Conservation (phyloP, 768 basidiomycete species). For the Mycena haematopus region DNA sequence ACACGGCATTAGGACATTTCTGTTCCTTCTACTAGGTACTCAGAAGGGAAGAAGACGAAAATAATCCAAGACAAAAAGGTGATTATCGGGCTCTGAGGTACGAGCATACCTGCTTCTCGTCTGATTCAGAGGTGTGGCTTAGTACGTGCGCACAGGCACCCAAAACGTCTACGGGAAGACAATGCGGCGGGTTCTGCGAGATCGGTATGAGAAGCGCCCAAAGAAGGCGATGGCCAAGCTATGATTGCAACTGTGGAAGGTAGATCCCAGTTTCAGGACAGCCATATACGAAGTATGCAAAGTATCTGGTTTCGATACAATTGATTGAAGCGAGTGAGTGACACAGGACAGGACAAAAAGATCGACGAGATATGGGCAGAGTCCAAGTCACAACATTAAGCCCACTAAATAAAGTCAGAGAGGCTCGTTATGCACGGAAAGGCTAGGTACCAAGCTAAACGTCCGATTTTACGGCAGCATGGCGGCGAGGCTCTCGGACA, state of each 20-base stretch:
- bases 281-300: too few relatives aligned
- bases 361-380: constrained; percentile 5
- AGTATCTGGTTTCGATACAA: constrained; percentile 2
- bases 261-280: neutral
- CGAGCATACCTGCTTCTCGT: constrained; percentile 34
- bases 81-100: constrained; percentile 81
- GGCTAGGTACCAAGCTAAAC: constrained; percentile 8
- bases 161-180: constrained; percentile 80
- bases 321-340: neutral
- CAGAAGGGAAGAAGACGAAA: too few relatives aligned
- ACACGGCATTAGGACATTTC: too few relatives aligned
- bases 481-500: constrained; percentile 1
- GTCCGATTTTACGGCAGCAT: neutral
- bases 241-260: constrained; percentile 22
- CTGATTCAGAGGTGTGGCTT: neutral
- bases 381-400: neutral
- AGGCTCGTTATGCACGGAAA: neutral
- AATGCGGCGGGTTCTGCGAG: constrained; percentile 65
- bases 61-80: too few relatives aligned
- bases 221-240: constrained; percentile 34
- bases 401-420: constrained; percentile 1
- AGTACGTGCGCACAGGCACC: constrained; percentile 57
- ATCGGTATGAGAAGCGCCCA: constrained; percentile 52
- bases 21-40: too few relatives aligned
- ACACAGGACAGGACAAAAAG: constrained; percentile 1